A percentile compares a stretch with the other conserved stretches of the same genome.
These are phyloP conservation scores for Sugiyamaella lignohabitans DNA, from an alignment of 805 yeast genomes.

Conservation along the genomic window DNA sequence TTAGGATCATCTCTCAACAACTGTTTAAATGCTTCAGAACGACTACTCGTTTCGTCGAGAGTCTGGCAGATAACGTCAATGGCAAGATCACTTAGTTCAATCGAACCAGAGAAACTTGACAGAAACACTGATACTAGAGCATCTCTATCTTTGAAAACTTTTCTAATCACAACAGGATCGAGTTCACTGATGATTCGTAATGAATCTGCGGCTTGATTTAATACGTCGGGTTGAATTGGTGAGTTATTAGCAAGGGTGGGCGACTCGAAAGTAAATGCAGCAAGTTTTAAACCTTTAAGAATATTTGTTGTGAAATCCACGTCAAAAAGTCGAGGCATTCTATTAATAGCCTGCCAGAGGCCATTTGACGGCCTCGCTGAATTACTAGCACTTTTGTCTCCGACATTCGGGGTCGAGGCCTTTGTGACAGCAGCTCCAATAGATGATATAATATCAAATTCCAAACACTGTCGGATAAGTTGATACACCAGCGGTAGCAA, in stretches of 20 bases:
- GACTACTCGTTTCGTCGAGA: conserved; percentile 75
- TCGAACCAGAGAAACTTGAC: conserved; percentile 58
- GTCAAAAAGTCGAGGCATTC: neutral
- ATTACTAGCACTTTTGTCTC: neutral
- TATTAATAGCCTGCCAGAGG: neutral
- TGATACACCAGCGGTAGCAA: neutral
- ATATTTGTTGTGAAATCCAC: neutral
- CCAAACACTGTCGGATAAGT: conserved; percentile 9
- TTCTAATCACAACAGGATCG: conserved; percentile 33
- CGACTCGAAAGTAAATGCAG: neutral
- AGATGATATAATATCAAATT: conserved; percentile 14
- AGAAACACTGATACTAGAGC: conserved; percentile 67
- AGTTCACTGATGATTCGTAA: conserved; percentile 39
- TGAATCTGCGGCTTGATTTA: conserved; percentile 31
- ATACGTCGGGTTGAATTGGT: conserved; percentile 1
- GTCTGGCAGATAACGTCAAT: conserved; percentile 67
- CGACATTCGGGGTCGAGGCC: conserved; percentile 5
- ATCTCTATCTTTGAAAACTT: conserved; percentile 36
- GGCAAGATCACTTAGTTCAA: conserved; percentile 56
- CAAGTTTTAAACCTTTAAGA: neutral
- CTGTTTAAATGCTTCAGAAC: conserved; percentile 65
- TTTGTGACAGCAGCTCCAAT: conserved; percentile 13
- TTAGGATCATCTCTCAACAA: conserved; percentile 42
- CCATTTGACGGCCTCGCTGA: neutral
- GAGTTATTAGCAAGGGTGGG: conserved; percentile 7